Conservation (phyloP, 2,329 filamentous ascomycete genomes). For the Cercospora berteroae region DNA sequence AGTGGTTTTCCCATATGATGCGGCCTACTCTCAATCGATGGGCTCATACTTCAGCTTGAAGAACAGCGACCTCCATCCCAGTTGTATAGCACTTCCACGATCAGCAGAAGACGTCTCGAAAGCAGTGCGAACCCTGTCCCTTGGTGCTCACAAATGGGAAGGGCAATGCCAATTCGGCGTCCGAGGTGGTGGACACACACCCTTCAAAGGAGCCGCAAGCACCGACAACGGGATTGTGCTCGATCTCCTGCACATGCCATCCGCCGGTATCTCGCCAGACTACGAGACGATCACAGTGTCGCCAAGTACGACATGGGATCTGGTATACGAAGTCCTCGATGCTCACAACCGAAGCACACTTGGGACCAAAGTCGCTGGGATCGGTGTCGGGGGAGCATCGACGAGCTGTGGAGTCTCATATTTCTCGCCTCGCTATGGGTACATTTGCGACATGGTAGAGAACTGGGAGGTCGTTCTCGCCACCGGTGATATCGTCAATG, state of each 20-base stretch:
- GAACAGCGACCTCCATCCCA: conserved; percentile 18
- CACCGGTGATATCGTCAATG: conserved; percentile 28
- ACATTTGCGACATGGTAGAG: conserved; percentile 32
- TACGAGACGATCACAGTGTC: conserved; percentile 18
- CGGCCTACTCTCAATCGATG: conserved; percentile 23
- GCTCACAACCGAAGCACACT: conserved; percentile 19
- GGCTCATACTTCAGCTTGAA: conserved; percentile 29
- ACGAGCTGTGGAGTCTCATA: conserved; percentile 36
- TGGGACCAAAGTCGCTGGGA: conserved; percentile 26
- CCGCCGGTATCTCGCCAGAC: conserved; percentile 20
- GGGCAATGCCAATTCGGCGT: conserved; percentile 28
- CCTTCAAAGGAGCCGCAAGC: conserved; percentile 26
- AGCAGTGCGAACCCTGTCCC: conserved; percentile 12
- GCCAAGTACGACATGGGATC: conserved; percentile 22
- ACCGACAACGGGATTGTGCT: conserved; percentile 30
- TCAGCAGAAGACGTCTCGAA: conserved; percentile 22
- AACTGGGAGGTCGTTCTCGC: conserved; percentile 34
- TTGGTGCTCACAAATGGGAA: conserved; percentile 17
- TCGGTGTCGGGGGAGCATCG: conserved; percentile 34
- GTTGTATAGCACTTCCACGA: conserved; percentile 26
- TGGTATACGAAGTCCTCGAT: conserved; percentile 24
- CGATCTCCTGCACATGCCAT: conserved; percentile 26
- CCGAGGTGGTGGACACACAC: conserved; percentile 24
- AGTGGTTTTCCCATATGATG: conserved; percentile 13
- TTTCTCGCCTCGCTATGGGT: conserved; percentile 32